Percentiles rank a stretch among this genome's conserved stretches.
Conservation (phyloP, 225 moss, liverwort and hornwort genomes). For the Asterella californica region DNA sequence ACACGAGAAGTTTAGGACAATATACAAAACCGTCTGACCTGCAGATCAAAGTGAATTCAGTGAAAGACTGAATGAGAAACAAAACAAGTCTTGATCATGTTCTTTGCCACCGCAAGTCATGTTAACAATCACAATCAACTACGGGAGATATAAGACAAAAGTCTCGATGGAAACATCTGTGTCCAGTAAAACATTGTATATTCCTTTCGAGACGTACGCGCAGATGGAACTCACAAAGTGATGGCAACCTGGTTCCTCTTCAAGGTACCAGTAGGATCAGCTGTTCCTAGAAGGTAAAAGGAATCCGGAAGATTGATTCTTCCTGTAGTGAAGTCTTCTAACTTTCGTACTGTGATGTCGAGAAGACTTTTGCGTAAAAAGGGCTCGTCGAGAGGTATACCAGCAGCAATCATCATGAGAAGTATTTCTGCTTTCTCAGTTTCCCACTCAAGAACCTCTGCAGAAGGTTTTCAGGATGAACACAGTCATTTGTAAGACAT, state of each 20-base stretch:
- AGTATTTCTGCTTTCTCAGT: not conserved
- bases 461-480: not conserved
- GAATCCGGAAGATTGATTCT: slow-evolving; percentile 53
- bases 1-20: slow-evolving; percentile 56
- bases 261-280: slow-evolving; percentile 67
- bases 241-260: slow-evolving; percentile 67
- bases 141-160: not conserved
- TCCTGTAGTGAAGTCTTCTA: slow-evolving; percentile 49
- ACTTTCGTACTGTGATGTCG: slow-evolving; percentile 41
- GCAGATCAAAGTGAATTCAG: slow-evolving; percentile 14
- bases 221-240: slow-evolving; percentile 47
- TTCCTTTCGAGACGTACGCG: too few relatives aligned
- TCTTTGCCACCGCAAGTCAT: too few relatives aligned
- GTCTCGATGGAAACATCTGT: not conserved
- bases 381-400: slow-evolving; percentile 61
- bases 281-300: slow-evolving; percentile 74
- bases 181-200: too few relatives aligned
- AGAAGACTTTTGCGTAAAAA: slow-evolving; percentile 54
- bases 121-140: not conserved
- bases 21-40: slow-evolving; percentile 45
- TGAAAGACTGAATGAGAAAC: not conserved
- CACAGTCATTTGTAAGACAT: not conserved
- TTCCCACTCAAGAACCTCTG: slow-evolving; percentile 12
- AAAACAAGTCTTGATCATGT: not conserved
- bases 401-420: slow-evolving; percentile 54